These are phyloP conservation scores for Nyssa sinensis DNA, from an alignment of 148 eudicot species.

Conservation along the genomic window DNA sequence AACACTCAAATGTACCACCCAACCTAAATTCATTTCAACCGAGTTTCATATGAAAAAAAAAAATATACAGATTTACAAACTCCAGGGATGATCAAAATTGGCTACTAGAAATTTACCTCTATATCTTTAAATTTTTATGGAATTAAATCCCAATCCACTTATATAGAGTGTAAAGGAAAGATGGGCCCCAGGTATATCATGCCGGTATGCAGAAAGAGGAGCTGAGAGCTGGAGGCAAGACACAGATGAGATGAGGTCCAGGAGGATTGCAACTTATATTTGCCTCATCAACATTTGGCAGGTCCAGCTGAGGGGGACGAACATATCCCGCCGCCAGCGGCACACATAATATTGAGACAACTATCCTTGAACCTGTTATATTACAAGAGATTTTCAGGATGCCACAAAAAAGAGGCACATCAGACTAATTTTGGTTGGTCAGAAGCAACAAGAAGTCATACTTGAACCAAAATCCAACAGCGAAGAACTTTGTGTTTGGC, in stretches of 20 bases:
- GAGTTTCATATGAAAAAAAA: neutral
- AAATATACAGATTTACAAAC: constrained; percentile 20
- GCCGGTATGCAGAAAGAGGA: constrained; percentile 91
- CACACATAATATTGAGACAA: constrained; percentile 69
- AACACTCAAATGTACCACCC: constrained; percentile 14
- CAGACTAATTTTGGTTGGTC: neutral
- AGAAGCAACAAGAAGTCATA: neutral
- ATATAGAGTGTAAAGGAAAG: neutral
- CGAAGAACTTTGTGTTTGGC: no score
- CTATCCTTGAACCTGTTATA: constrained; percentile 79
- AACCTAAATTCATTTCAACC: neutral
- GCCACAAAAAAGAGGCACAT: no score
- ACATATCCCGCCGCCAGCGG: constrained; percentile 94
- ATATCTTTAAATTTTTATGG: constrained; percentile 4
- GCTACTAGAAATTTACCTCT: constrained; percentile 9
- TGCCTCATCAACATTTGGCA: constrained; percentile 64
- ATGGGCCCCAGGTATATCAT: constrained; percentile 17
- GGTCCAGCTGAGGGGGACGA: constrained; percentile 80
- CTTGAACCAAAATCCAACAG: neutral
- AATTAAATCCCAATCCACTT: neutral
- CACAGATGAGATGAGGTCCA: constrained; percentile 90
- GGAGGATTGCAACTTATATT: constrained; percentile 91
- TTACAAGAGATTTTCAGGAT: neutral
- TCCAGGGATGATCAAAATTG: neutral
- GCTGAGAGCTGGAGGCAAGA: constrained; percentile 87